phyloP scores from a whole-genome alignment of 23 red algal genomes.

The Gracilaria domingensis region DNA sequence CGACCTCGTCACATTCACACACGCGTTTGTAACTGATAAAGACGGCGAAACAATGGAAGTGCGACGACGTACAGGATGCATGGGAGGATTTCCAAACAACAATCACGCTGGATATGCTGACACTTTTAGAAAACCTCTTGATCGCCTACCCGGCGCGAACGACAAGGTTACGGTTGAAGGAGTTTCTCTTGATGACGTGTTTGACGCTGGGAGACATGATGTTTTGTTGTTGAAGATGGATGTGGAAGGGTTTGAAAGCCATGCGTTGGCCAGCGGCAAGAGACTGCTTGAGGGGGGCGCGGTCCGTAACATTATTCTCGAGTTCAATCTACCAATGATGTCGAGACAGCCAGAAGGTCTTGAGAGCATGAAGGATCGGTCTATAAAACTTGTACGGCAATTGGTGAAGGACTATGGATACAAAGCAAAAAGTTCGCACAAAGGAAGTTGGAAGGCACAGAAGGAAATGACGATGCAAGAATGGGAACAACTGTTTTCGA shows the following conservation, averaged over 20 bases:
- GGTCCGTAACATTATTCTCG: slow-evolving; percentile 28
- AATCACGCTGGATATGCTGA: slow-evolving; percentile 43
- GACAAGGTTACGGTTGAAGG: slow-evolving; percentile 2
- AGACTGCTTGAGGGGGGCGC: slow-evolving; percentile 1
- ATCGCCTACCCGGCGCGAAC: slow-evolving; percentile 19
- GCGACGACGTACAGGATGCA: slow-evolving; percentile 40
- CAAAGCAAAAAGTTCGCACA: slow-evolving; percentile 24
- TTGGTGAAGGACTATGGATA: slow-evolving; percentile 19
- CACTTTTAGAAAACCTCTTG: slow-evolving; percentile 19
- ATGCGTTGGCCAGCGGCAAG: slow-evolving; percentile 4
- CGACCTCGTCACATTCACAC: slow-evolving; percentile 7
- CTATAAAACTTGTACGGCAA: slow-evolving; percentile 1
- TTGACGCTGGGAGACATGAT: slow-evolving; percentile 19
- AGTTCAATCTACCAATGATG: slow-evolving; percentile 53
- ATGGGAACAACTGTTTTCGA: slow-evolving; percentile 29
- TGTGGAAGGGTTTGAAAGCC: slow-evolving; percentile 30
- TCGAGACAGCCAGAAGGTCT: slow-evolving; percentile 6
- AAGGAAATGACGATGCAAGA: slow-evolving; percentile 22
- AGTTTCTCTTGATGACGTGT: slow-evolving; percentile 21
- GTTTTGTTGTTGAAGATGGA: slow-evolving; percentile 39
- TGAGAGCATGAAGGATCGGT: background rate
- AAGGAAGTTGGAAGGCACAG: slow-evolving; percentile 30
- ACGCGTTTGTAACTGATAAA: slow-evolving; percentile 39
- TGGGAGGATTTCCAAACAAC: slow-evolving; percentile 35
- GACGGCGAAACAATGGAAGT: slow-evolving; percentile 5